These are phyloP conservation scores for Martiniozyma asiatica DNA, from an alignment of 1,139 yeast genomes.

Conservation along the genomic window DNA sequence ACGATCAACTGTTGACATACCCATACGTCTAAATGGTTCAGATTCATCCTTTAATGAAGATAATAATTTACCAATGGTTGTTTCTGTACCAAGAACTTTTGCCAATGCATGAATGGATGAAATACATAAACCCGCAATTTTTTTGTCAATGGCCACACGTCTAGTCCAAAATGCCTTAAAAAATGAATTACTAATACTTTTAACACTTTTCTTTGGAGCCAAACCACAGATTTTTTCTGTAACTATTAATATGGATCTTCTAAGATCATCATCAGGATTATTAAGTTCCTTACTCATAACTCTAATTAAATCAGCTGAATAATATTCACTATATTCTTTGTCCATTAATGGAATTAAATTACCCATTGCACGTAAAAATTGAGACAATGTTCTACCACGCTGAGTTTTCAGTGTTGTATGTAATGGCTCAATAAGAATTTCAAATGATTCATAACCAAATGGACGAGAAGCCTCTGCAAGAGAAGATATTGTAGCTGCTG, in stretches of 20 bases:
- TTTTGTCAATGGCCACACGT: slow-evolving; percentile 48
- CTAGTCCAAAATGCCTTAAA: slow-evolving; percentile 72
- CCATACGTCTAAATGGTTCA: slow-evolving; percentile 70
- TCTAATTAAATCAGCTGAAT: slow-evolving; percentile 60
- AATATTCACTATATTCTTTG: slow-evolving; percentile 68
- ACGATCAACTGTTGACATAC: slow-evolving; percentile 53
- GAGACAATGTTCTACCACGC: slow-evolving; percentile 68
- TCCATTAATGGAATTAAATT: slow-evolving; percentile 78
- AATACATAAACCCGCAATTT: slow-evolving; percentile 48
- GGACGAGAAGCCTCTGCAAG: slow-evolving; percentile 84
- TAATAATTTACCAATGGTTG: slow-evolving; percentile 46
- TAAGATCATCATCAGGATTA: slow-evolving; percentile 87
- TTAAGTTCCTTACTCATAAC: slow-evolving; percentile 61
- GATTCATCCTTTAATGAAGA: slow-evolving; percentile 66
- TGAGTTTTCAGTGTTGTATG: slow-evolving; percentile 74
- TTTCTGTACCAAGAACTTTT: slow-evolving; percentile 52
- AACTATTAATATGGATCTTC: slow-evolving; percentile 53
- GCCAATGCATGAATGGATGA: slow-evolving; percentile 66
- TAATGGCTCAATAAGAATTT: slow-evolving; percentile 54
- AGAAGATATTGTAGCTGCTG: slow-evolving; percentile 63
- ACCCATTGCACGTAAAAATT: slow-evolving; percentile 71
- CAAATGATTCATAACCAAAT: slow-evolving; percentile 85
- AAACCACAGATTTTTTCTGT: slow-evolving; percentile 46
- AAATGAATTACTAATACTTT: slow-evolving; percentile 46
- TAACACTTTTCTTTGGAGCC: slow-evolving; percentile 37